phyloP scores from a whole-genome alignment of 257 asterid genomes.

The Nicotiana sylvestris region DNA sequence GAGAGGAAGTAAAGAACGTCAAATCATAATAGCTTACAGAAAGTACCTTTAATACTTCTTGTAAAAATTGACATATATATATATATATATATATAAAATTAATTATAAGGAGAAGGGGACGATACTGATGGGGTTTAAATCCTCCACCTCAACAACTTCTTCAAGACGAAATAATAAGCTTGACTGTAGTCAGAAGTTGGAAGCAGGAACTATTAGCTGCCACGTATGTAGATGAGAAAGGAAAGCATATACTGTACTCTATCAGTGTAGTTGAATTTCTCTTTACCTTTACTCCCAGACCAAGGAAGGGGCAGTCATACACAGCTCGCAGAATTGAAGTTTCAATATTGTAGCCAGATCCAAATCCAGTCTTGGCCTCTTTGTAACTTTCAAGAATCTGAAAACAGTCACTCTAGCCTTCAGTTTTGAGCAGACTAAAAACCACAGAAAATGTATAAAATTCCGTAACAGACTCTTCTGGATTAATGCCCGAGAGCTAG shows the following conservation, averaged over 20 bases:
- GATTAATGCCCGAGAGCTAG: neutral
- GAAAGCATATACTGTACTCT: neutral
- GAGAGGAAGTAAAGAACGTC: neutral
- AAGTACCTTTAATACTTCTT: neutral
- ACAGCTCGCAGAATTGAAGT: conserved; percentile 64
- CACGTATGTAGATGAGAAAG: neutral
- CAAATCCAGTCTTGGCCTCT: conserved; percentile 84
- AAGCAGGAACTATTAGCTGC: neutral
- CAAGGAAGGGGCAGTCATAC: conserved; percentile 81
- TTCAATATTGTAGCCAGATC: conserved; percentile 65
- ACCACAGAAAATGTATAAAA: conserved; percentile 3
- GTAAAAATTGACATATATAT: neutral
- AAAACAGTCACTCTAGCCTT: conserved; percentile 26
- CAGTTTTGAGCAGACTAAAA: conserved; percentile 1
- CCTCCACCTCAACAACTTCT: too few relatives aligned
- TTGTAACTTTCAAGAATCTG: conserved; percentile 60
- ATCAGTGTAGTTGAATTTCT: neutral
- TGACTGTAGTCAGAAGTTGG: neutral
- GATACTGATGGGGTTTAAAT: too few relatives aligned
- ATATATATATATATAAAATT: too few relatives aligned
- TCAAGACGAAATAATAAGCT: neutral
- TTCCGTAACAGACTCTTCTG: neutral
- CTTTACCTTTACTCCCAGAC: conserved; percentile 58
- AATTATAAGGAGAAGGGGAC: too few relatives aligned
- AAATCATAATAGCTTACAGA: neutral